Percentiles rank a stretch among this genome's conserved stretches.
Evolutionary conservation across 2,329 filamentous ascomycete species (phyloP).

Genomic region (Xylariaceae sp.): DNA sequence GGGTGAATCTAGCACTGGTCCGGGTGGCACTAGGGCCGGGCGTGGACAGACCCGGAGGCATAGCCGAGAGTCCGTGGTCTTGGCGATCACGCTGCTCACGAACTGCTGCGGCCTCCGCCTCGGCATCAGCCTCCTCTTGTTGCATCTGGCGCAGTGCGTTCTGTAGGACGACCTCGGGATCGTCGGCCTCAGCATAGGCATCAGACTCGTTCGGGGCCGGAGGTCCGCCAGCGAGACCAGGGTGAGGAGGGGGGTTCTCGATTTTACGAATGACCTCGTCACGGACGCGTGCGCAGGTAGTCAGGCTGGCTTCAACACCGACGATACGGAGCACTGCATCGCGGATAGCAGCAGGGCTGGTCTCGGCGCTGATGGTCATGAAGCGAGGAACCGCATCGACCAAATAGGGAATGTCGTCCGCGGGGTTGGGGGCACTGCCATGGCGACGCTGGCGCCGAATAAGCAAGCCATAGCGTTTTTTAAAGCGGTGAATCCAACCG

Average conservation of each 20-base stretch:
- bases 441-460: slow-evolving; percentile 54
- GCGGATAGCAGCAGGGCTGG: slow-evolving; percentile 55
- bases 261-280: slow-evolving; percentile 51
- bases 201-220: slow-evolving; percentile 26
- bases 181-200: slow-evolving; percentile 45
- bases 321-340: slow-evolving; percentile 54
- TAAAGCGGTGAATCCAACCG: slow-evolving; percentile 62
- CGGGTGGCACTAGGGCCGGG: slow-evolving; percentile 24
- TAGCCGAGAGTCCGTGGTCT: slow-evolving; percentile 39
- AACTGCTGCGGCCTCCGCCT: slow-evolving; percentile 52
- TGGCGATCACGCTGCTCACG: slow-evolving; percentile 50
- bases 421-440: slow-evolving; percentile 45
- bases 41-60: slow-evolving; percentile 29
- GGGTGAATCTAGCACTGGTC: slow-evolving; percentile 25
- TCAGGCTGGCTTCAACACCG: slow-evolving; percentile 51
- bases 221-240: slow-evolving; percentile 24
- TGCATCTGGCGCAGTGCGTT: slow-evolving; percentile 57
- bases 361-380: slow-evolving; percentile 55
- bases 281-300: slow-evolving; percentile 53
- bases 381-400: slow-evolving; percentile 57
- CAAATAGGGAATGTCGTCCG: slow-evolving; percentile 56
- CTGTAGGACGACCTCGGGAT: slow-evolving; percentile 55
- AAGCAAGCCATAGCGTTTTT: slow-evolving; percentile 58
- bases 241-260: slow-evolving; percentile 36
- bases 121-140: slow-evolving; percentile 55